Conservation (phyloP, 2,329 filamentous ascomycete species). For the Endoconidiophora laricicola region DNA sequence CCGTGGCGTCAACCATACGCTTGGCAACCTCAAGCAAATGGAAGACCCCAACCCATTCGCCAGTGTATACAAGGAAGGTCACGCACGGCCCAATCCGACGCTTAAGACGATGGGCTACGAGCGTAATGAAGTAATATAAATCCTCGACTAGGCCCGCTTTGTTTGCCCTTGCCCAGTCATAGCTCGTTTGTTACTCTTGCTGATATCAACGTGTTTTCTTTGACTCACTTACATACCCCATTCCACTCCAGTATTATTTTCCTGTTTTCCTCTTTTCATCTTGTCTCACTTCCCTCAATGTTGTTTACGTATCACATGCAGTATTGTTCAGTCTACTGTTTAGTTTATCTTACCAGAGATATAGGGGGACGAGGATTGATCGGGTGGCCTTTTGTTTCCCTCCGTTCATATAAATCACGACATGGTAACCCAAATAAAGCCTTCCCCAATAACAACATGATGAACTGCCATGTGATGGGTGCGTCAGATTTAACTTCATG, state of each 20-base stretch:
- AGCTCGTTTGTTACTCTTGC: neutral
- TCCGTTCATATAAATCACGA: too few relatives aligned
- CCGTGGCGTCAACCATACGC: slow-evolving; percentile 87
- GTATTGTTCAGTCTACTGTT: slow-evolving; percentile 1
- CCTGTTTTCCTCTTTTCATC: neutral
- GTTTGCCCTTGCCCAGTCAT: neutral
- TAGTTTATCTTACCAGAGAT: too few relatives aligned
- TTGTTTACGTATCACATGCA: neutral
- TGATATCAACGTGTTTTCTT: neutral
- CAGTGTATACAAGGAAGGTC: slow-evolving; percentile 57
- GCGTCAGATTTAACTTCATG: too few relatives aligned
- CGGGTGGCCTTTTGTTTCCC: too few relatives aligned
- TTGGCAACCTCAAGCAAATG: slow-evolving; percentile 72
- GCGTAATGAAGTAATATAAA: slow-evolving; percentile 57
- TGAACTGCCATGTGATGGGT: too few relatives aligned
- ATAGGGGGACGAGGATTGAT: too few relatives aligned
- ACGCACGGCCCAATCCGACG: slow-evolving; percentile 49
- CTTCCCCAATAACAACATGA: too few relatives aligned
- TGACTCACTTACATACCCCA: slow-evolving; percentile 1
- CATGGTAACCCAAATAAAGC: too few relatives aligned
- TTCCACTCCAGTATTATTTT: slow-evolving; percentile 8
- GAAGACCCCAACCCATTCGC: slow-evolving; percentile 88
- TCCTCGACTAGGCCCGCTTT: neutral
- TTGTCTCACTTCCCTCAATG: neutral
- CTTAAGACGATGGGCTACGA: slow-evolving; percentile 62